Base-by-base conservation (phyloP, 108 stramenopile genomes). In the Nitzschia palea region DNA sequence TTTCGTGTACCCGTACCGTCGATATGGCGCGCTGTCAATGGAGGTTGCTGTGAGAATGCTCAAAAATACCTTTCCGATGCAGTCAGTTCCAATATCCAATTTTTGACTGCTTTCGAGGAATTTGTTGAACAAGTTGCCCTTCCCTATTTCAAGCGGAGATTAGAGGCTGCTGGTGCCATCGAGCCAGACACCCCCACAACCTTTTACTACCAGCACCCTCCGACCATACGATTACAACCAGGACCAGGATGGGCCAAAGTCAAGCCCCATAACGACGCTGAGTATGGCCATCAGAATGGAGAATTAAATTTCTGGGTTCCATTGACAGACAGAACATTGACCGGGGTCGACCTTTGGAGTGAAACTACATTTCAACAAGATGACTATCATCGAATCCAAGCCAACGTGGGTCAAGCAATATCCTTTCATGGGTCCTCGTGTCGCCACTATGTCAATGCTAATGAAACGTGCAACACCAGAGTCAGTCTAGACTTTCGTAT, bases 271-370 rank as follows among this genome's bases (percentile, higher is more conserved):
- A 65, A 82, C 54, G 95, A 96, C 77, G 84, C 84, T 12, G 80
- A 88, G 26, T 96, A 96, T 65, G 95, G 95, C 8, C 95, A 95
- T 78, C 90, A 91, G 64, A 84, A 91, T 50, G 94, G 91, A 27
- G 94, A 95, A 63, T 64, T 95, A 17, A 96, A 96, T 67, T 93
- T 92, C 71, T 96, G 95, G 95, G 28, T 96, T 9, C 91, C 92
- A 3, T 63, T 96, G 33, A 93, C 91, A 32, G 84, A 81, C 64
- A 61, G 76, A 27, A 32, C 31, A 0, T 64, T 80, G 59, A 92
- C 90, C 2, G 73, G 79, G 27, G 90, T 91, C 14, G 89, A 93
- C 68, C 71, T 96, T 27, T 90, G 70, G 75, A 82, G 76, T 27
- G 91, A 93, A 64, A 73, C 86, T 0, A 51, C 51, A 42, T 65